Percentiles rank a stretch among this genome's conserved stretches.
These are phyloP conservation scores for Venturiaceae sp. DNA, from an alignment of 2,329 filamentous ascomycete genomes.

Conservation along the genomic window DNA sequence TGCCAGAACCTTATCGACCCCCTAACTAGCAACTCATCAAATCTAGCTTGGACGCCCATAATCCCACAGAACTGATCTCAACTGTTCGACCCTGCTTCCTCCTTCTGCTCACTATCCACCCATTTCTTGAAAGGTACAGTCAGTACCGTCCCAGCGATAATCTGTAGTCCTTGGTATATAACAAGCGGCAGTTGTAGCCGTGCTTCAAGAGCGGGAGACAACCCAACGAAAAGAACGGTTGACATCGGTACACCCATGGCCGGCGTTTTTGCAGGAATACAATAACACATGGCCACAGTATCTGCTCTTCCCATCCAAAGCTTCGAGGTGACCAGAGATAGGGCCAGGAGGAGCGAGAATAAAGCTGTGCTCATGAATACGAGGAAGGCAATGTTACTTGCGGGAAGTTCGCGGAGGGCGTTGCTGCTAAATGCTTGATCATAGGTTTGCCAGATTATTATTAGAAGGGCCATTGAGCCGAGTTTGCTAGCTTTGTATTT, in stretches of 20 bases:
- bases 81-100: background rate
- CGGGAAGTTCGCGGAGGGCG: conserved; percentile 48
- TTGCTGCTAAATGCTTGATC: conserved; percentile 56
- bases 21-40: too few relatives aligned
- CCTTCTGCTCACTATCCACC: background rate
- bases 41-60: background rate
- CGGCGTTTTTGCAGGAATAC: conserved; percentile 63
- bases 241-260: conserved; percentile 59
- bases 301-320: conserved; percentile 49
- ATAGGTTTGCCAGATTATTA: conserved; percentile 56
- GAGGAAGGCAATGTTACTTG: conserved; percentile 54
- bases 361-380: conserved; percentile 58
- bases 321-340: conserved; percentile 48
- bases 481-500: conserved; percentile 36
- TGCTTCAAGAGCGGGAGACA: conserved; percentile 43
- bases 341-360: conserved; percentile 51
- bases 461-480: conserved; percentile 33
- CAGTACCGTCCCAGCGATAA: background rate
- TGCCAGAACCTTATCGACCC: too few relatives aligned
- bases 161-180: conserved; percentile 29
- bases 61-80: background rate
- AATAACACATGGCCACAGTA: conserved; percentile 63
- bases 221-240: conserved; percentile 55
- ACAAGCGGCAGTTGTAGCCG: conserved; percentile 56
- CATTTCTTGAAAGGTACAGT: conserved; percentile 1